phyloP scores from a whole-genome alignment of 129 eudicot genomes.

The Saussurea involucrata region DNA sequence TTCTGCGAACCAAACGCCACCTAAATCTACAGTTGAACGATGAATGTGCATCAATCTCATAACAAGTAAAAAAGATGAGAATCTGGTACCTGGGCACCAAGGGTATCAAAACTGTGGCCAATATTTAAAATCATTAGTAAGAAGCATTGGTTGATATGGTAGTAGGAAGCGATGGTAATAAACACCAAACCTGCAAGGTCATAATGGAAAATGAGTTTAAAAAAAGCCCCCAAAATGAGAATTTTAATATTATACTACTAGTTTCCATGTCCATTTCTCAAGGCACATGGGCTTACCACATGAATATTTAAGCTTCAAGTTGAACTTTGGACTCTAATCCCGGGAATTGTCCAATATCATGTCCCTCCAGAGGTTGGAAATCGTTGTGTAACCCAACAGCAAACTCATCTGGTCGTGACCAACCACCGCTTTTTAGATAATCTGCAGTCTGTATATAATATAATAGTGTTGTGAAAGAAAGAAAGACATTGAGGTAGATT shows the following conservation, averaged over 20 bases:
- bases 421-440: constrained; percentile 73
- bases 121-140: neutral
- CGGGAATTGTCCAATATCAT: constrained; percentile 92
- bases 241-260: no score
- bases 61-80: neutral
- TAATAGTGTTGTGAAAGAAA: no score
- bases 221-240: neutral
- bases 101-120: neutral
- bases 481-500: neutral
- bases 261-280: no score
- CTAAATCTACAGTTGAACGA: no score
- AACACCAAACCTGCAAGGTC: constrained; percentile 2
- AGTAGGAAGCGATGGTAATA: neutral
- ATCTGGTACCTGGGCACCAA: neutral
- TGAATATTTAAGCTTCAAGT: constrained; percentile 27
- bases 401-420: constrained; percentile 70
- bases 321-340: constrained; percentile 51
- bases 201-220: neutral
- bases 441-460: constrained; percentile 77
- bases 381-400: constrained; percentile 71
- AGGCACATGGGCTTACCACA: neutral
- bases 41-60: no score
- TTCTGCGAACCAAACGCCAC: no score
- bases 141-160: neutral
- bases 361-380: constrained; percentile 68